Conservation (phyloP, 1,284 basidiomycete species). For the Austropuccinia psidii region DNA sequence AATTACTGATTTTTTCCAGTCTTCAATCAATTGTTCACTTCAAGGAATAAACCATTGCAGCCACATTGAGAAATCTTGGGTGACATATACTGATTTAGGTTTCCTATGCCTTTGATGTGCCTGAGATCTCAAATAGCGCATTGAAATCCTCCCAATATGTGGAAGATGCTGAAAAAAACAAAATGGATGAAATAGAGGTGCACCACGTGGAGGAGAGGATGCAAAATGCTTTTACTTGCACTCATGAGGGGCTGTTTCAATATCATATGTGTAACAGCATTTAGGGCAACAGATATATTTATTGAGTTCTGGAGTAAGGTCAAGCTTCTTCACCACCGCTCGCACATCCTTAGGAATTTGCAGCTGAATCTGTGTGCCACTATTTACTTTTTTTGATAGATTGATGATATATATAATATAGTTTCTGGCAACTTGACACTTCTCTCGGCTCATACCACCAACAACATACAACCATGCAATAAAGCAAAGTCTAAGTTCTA, state of each 20-base stretch:
- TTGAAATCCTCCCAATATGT: background rate
- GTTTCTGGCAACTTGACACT: background rate
- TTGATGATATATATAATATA: background rate
- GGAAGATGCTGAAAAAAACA: background rate
- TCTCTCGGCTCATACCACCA: background rate
- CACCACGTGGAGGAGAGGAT: background rate
- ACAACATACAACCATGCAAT: background rate
- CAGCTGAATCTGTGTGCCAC: too few relatives aligned
- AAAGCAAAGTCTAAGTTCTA: too few relatives aligned
- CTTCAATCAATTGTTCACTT: slow-evolving; percentile 12
- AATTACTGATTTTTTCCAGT: too few relatives aligned
- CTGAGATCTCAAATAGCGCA: background rate
- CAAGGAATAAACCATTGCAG: background rate
- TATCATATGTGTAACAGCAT: background rate
- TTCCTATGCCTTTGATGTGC: background rate
- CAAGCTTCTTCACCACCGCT: background rate
- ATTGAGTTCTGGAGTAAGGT: background rate
- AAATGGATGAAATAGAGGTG: background rate
- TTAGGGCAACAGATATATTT: background rate
- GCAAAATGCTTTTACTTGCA: background rate
- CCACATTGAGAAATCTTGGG: background rate
- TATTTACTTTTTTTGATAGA: background rate
- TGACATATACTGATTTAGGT: background rate
- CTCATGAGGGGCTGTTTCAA: background rate
- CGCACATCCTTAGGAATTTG: background rate